phyloP scores from a whole-genome alignment of 1,284 basidiomycete genomes.

The Amylostereum areolatum region DNA sequence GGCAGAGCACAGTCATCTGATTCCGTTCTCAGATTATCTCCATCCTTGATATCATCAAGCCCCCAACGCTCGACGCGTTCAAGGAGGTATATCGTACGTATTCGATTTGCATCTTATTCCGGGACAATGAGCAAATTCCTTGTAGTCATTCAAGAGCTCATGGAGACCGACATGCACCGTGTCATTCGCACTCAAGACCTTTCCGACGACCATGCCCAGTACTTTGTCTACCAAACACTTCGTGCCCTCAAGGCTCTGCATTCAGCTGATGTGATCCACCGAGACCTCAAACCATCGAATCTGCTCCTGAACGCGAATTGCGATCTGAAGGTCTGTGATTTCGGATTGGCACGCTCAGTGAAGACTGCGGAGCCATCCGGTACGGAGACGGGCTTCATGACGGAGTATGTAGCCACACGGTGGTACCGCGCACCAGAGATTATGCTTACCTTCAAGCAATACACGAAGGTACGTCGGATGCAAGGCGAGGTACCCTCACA shows the following conservation, averaged over 20 bases:
- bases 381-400: conserved; percentile 88
- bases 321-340: conserved; percentile 93
- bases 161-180: conserved; percentile 72
- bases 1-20: background rate
- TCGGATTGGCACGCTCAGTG: conserved; percentile 85
- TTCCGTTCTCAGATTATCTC: conserved; percentile 74
- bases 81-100: conserved; percentile 85
- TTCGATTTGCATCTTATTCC: conserved; percentile 2
- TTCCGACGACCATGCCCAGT: conserved; percentile 74
- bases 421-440: conserved; percentile 96
- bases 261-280: conserved; percentile 91
- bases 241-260: conserved; percentile 93
- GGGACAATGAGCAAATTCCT: background rate
- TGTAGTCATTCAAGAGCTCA: conserved; percentile 68
- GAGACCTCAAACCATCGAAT: conserved; percentile 95
- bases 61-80: conserved; percentile 83
- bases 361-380: conserved; percentile 82
- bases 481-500: conserved; percentile 10
- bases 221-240: conserved; percentile 84
- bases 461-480: conserved; percentile 66
- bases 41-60: conserved; percentile 92
- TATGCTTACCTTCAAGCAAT: conserved; percentile 96
- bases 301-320: conserved; percentile 95
- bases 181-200: conserved; percentile 78
- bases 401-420: conserved; percentile 90